Percentiles rank a stretch among this genome's conserved stretches.
phyloP scores from a whole-genome alignment of 2,329 filamentous ascomycete genomes.

The Aspergillus tanneri region DNA sequence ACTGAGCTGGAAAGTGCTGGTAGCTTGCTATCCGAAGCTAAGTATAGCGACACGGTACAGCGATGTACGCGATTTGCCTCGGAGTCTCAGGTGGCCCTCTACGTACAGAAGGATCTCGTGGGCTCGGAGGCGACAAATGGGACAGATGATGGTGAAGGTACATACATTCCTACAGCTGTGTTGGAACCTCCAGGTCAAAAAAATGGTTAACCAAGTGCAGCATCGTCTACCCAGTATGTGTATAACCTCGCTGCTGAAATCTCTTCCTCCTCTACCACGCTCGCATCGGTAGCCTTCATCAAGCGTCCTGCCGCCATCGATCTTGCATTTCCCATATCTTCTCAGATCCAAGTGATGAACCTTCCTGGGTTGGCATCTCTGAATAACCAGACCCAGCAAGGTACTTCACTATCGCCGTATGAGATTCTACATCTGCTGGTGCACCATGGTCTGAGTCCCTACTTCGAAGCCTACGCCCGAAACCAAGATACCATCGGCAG shows the following conservation, averaged over 20 bases:
- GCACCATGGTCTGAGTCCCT: constrained; percentile 86
- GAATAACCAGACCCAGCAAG: constrained; percentile 67
- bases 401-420: constrained; percentile 75
- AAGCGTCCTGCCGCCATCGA: constrained; percentile 90
- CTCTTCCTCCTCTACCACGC: constrained; percentile 69
- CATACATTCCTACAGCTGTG: constrained; percentile 13
- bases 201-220: constrained; percentile 17
- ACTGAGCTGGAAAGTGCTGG: constrained; percentile 77
- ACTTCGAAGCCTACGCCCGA: constrained; percentile 95
- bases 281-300: constrained; percentile 82
- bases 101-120: constrained; percentile 76
- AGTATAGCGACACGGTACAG: constrained; percentile 75
- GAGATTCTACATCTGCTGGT: constrained; percentile 90
- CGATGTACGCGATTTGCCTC: constrained; percentile 86
- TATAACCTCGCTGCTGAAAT: constrained; percentile 84
- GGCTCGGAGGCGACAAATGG: constrained; percentile 52
- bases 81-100: constrained; percentile 83
- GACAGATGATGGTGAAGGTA: constrained; percentile 43
- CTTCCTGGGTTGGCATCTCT: constrained; percentile 76
- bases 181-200: background rate
- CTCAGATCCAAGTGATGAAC: constrained; percentile 90
- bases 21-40: constrained; percentile 74
- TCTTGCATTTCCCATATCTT: constrained; percentile 73
- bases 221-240: constrained; percentile 53
- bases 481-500: constrained; percentile 67